Evolutionary conservation across 176 grass and related monocot genomes (phyloP).

Genomic region (Neostapfia colusana): DNA sequence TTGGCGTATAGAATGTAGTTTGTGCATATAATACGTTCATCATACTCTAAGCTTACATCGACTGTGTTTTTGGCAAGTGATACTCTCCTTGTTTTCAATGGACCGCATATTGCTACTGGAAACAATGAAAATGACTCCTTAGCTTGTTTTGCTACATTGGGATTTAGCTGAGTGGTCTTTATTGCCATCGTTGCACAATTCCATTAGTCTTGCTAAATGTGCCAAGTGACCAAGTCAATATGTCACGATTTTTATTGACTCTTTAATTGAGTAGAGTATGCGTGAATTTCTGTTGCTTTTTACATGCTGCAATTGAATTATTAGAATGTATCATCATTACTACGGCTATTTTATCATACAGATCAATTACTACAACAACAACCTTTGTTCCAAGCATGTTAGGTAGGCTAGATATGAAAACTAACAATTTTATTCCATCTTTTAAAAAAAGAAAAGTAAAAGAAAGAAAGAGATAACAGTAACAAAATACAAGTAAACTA

Average conservation of each 20-base stretch:
- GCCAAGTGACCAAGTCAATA: not conserved
- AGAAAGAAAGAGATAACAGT: too few relatives aligned
- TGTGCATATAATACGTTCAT: not conserved
- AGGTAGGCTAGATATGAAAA: too few relatives aligned
- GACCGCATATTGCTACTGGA: not conserved
- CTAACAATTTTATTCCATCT: too few relatives aligned
- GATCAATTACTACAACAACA: too few relatives aligned
- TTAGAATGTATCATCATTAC: slow-evolving; percentile 17
- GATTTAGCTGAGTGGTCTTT: not conserved
- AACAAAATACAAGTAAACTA: too few relatives aligned
- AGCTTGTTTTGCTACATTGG: slow-evolving; percentile 5
- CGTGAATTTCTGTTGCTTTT: slow-evolving; percentile 18
- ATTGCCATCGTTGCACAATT: not conserved
- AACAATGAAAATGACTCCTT: not conserved
- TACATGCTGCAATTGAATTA: not conserved
- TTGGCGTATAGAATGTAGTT: slow-evolving; percentile 16
- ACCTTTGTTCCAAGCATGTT: too few relatives aligned
- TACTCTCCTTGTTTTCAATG: slow-evolving; percentile 16
- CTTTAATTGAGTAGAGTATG: not conserved
- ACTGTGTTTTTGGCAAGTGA: not conserved
- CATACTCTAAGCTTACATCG: slow-evolving; percentile 19
- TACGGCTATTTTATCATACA: not conserved
- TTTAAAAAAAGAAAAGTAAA: too few relatives aligned
- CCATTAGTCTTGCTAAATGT: slow-evolving; percentile 4
- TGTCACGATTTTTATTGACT: slow-evolving; percentile 8